These are phyloP conservation scores for Nicotiana knightiana DNA, from an alignment of 257 asterid species.

Conservation along the genomic window DNA sequence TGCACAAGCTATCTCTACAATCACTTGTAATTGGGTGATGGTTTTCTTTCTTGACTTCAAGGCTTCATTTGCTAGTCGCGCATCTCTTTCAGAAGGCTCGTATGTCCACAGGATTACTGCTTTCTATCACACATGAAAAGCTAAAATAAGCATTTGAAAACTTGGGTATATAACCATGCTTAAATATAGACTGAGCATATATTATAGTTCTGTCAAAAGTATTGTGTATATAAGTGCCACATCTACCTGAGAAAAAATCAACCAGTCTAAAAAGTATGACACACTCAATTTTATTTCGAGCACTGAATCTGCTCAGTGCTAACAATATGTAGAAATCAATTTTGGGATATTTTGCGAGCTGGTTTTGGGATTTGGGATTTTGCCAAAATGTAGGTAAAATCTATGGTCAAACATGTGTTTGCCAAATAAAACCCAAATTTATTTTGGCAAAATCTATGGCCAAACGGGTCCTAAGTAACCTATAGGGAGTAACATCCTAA, in stretches of 20 bases:
- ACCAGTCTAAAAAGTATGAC: background rate
- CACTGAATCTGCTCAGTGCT: background rate
- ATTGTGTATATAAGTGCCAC: background rate
- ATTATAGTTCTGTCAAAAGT: background rate
- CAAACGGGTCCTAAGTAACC: too few relatives aligned
- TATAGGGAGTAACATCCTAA: background rate
- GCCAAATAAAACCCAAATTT: too few relatives aligned
- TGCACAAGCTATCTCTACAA: constrained; percentile 78
- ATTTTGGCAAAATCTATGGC: too few relatives aligned
- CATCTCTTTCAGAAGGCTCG: constrained; percentile 80
- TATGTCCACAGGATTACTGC: constrained; percentile 64
- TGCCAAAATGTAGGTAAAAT: too few relatives aligned
- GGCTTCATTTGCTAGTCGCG: constrained; percentile 66
- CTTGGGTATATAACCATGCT: background rate
- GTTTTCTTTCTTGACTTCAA: constrained; percentile 41
- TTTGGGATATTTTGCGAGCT: too few relatives aligned
- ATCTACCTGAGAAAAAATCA: background rate
- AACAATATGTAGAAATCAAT: background rate
- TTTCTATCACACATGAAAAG: constrained; percentile 33
- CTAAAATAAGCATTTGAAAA: background rate
- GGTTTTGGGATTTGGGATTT: too few relatives aligned
- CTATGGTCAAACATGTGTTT: too few relatives aligned
- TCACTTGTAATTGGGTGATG: constrained; percentile 47
- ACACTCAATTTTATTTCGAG: background rate
- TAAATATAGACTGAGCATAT: background rate